Conservation (phyloP, 176 grass and related monocot species). For the Cocos nucifera region DNA sequence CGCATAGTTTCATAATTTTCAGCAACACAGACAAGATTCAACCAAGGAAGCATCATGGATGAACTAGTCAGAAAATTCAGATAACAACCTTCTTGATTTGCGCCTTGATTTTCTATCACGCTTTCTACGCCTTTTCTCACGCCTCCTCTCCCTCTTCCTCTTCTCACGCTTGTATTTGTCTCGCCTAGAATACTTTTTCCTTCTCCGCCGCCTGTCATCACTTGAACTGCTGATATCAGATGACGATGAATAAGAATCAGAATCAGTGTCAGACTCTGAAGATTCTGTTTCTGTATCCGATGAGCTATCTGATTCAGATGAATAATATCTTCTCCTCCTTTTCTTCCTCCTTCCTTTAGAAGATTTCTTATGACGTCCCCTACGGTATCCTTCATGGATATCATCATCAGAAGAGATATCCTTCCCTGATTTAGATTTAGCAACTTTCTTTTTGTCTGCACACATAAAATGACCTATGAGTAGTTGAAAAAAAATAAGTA, state of each 20-base stretch:
- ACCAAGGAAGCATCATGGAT: no score
- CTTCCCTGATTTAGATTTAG: slow-evolving; percentile 58
- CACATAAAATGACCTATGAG: no score
- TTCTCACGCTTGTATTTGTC: slow-evolving; percentile 62
- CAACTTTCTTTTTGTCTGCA: slow-evolving; percentile 58
- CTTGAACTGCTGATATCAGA: slow-evolving; percentile 91
- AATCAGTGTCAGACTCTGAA: slow-evolving; percentile 68
- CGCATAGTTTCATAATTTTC: no score
- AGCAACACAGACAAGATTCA: no score
- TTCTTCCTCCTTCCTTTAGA: slow-evolving; percentile 74
- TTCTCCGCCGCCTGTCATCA: slow-evolving; percentile 57
- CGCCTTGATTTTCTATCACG: slow-evolving; percentile 74
- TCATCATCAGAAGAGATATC: slow-evolving; percentile 43
- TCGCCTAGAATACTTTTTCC: slow-evolving; percentile 54
- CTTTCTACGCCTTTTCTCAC: slow-evolving; percentile 59
- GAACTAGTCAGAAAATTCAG: no score
- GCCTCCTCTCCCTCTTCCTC: slow-evolving; percentile 65
- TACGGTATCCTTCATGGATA: slow-evolving; percentile 42
- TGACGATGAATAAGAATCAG: slow-evolving; percentile 59
- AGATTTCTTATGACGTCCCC: slow-evolving; percentile 50
- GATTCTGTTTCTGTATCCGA: slow-evolving; percentile 56
- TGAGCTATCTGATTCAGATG: slow-evolving; percentile 78
- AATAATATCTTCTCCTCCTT: slow-evolving; percentile 56
- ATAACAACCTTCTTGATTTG: slow-evolving; percentile 52
- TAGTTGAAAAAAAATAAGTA: no score